Evolutionary conservation across 2,329 filamentous ascomycete species (phyloP), one percentile per base, ranked within the genome.

Genomic region (Penicillium sp.): DNA sequence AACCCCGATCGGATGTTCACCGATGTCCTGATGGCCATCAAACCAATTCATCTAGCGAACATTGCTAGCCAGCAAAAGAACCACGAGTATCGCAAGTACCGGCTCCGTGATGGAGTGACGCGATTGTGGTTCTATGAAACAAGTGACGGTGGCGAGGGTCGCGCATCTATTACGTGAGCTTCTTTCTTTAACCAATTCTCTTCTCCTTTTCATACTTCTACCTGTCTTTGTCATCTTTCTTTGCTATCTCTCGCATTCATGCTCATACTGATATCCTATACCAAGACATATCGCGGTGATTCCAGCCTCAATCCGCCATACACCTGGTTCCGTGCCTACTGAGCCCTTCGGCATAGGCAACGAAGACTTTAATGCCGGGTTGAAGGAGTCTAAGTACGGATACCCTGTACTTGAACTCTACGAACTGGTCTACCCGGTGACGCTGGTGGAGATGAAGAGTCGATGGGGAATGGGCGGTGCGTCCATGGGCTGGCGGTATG

Each of bases 221-320:
- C 29, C 5, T 3, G 29, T 31, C 5, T 14, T 36, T 36, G 3
- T 8, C 9, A 4, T 18, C 23, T 43, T 43, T 3, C 2, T 11
- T 43, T 26, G 6, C n/a, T 43, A 5, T 26, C 3, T 5, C 23
- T 40, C 37, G 2, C 10, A 7, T 29, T 8, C 14, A 18, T 16
- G 14, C 36, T 39, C 23, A 43, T 43, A 11, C 39, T 43, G n/a
- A 43, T 28, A 3, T n/a, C n/a, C n/a, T 19, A 43, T 28, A 8
- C 75, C 71, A n/a, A 71, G 81, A 48, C 87, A 87, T 63, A 85
- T 88, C 79, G 84, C 83, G 13, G 77, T 77, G 10, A 77, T 87
- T 14, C 76, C 81, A 0, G 67, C 73, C 5, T 16, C 39, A 4
- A 43, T 14, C 0, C 73, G 78, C 0, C 78, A 79, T 63, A 52